Base-by-base conservation (phyloP, 805 yeast genomes). In the Metschnikowia hibisci region DNA sequence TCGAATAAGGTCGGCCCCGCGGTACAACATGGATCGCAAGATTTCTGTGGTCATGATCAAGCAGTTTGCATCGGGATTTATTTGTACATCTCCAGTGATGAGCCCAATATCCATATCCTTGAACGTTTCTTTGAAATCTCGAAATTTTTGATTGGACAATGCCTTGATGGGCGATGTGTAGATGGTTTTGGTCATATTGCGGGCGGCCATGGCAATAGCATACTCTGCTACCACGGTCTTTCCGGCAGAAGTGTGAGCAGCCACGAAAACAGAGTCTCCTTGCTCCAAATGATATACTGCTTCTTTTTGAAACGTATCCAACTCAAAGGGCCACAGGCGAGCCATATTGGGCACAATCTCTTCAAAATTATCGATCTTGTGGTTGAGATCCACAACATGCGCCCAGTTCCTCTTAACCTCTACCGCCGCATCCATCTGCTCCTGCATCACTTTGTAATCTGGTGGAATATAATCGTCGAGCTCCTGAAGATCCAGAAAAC, bases 201-300 rank as follows among this genome's bases (percentile, higher is more conserved):
- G 74, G 47, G 82, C 78, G 1, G 98, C 95, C 96, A 91, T 84
- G 3, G 98, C 96, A 62, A 91, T 93, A 3, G 98, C 98, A 60
- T 91, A 91, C 61, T 91, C 99, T 0, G 99, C 99, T 20, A 93
- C 96, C 3, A 91, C 99, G 0, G 99, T 91, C 59, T 91, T 91
- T 66, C 99, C 99, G 0, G 99, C 99, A 3, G 98, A 91, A 0
- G 99, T 91, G 63, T 91, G 99, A 0, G 99, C 99, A 3, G 98
- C 98, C 3, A 93, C 96, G 65, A 93, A 93, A 3, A 93, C 99
- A 6, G 98, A 91, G 58, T 93, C 99, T 30, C 98, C 98, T 63
- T 89, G 96, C 58, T 93, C 99, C 47, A 93, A 71, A 63, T 90
- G 98, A 58, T 86, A 93, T 0, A 93, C 85, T 0, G 99, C 99